Conservation (phyloP, 2,329 filamentous ascomycete genomes). For the Ophiocordyceps camponoti-leonardi region DNA sequence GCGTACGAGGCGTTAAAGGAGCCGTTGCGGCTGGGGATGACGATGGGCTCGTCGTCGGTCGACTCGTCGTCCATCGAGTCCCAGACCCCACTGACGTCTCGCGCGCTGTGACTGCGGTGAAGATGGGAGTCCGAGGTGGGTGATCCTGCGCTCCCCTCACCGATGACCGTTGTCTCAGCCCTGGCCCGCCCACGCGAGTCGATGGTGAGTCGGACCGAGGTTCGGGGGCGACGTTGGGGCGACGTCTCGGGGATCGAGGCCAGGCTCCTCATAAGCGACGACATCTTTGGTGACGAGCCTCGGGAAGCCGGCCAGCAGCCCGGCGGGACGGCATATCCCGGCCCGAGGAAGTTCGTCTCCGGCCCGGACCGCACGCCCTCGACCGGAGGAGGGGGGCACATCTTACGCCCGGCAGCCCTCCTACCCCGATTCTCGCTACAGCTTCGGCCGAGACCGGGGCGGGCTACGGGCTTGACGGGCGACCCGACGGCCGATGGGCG, state of each 20-base stretch:
- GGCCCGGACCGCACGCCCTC: not conserved
- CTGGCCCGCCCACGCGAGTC: slow-evolving; percentile 42
- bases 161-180: slow-evolving; percentile 31
- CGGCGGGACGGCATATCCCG: slow-evolving; percentile 3
- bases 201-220: slow-evolving; percentile 45
- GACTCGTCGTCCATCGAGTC: slow-evolving; percentile 35
- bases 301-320: slow-evolving; percentile 25
- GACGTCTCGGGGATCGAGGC: slow-evolving; percentile 39
- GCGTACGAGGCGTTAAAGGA: slow-evolving; percentile 38
- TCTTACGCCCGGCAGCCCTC: slow-evolving; percentile 17
- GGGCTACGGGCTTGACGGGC: slow-evolving; percentile 29
- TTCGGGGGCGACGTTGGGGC: slow-evolving; percentile 25
- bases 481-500: slow-evolving; percentile 24
- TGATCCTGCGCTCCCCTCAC: slow-evolving; percentile 9
- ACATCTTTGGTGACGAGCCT: slow-evolving; percentile 33
- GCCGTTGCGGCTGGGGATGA: slow-evolving; percentile 42
- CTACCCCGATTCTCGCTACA: slow-evolving; percentile 35
- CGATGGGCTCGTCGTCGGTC: slow-evolving; percentile 48
- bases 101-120: slow-evolving; percentile 12
- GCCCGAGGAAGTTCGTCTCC: not conserved
- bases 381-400: not conserved
- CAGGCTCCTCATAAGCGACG: slow-evolving; percentile 31
- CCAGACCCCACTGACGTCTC: slow-evolving; percentile 18
- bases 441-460: slow-evolving; percentile 35
- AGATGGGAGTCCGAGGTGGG: slow-evolving; percentile 1